phyloP scores from a whole-genome alignment of 202 grass and related monocot species.

The Brachypodium distachyon region DNA sequence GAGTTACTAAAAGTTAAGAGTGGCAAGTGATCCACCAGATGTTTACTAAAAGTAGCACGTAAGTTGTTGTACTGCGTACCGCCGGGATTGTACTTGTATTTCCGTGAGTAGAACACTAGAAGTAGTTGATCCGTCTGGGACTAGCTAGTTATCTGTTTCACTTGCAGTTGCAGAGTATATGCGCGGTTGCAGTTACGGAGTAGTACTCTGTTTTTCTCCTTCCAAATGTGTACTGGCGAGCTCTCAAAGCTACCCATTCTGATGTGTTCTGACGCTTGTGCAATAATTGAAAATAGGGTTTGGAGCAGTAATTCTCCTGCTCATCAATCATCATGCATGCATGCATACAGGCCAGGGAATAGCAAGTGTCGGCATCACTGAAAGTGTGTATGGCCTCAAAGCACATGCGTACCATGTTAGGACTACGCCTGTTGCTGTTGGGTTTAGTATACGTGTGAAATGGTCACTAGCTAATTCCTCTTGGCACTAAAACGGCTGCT shows the following conservation, averaged over 20 bases:
- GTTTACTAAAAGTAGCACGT: background rate
- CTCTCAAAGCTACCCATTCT: background rate
- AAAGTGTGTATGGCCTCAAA: background rate
- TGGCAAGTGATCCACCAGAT: background rate
- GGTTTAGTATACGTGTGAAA: background rate
- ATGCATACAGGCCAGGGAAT: background rate
- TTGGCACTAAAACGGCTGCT: no score
- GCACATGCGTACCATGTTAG: slow-evolving; percentile 17
- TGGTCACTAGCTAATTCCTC: background rate
- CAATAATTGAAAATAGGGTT: background rate
- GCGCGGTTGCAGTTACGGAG: background rate
- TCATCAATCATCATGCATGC: background rate
- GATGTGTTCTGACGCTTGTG: background rate
- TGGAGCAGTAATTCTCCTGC: background rate
- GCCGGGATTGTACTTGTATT: background rate
- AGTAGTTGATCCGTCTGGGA: no score
- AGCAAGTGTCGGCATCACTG: background rate
- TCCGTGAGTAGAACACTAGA: background rate
- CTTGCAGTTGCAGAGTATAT: no score
- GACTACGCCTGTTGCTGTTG: background rate
- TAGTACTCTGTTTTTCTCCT: background rate
- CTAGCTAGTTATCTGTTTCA: no score
- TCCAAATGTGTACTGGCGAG: background rate
- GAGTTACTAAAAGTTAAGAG: background rate
- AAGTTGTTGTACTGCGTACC: background rate